Evolutionary conservation across 257 asterid genomes (phyloP).

Genomic region (Prunella vulgaris): DNA sequence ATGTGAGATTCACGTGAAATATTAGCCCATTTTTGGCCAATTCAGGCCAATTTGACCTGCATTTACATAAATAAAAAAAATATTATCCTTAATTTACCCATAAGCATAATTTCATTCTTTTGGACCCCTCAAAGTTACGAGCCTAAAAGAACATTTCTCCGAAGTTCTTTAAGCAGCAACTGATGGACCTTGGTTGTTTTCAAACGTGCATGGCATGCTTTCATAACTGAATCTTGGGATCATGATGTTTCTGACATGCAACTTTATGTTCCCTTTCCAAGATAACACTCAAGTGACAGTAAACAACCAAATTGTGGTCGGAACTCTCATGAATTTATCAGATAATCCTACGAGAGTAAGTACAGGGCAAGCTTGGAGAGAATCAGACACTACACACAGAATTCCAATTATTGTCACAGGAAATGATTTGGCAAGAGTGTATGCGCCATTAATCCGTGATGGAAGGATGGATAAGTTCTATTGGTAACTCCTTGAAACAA

Average conservation of each 20-base stretch:
- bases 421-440: slow-evolving; percentile 73
- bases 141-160: background rate
- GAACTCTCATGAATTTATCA: slow-evolving; percentile 81
- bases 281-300: slow-evolving; percentile 93
- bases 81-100: background rate
- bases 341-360: slow-evolving; percentile 97
- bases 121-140: background rate
- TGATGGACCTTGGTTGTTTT: background rate
- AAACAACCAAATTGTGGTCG: slow-evolving; percentile 91
- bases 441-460: slow-evolving; percentile 90
- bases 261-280: slow-evolving; percentile 26
- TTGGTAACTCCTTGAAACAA: slow-evolving; percentile 43
- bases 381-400: slow-evolving; percentile 60
- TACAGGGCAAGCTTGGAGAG: slow-evolving; percentile 90
- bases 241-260: slow-evolving; percentile 17
- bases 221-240: slow-evolving; percentile 6
- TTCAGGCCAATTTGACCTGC: too few species aligned
- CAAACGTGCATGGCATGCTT: background rate
- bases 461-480: slow-evolving; percentile 97
- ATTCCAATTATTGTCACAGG: slow-evolving; percentile 87
- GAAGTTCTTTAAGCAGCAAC: background rate
- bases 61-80: too few species aligned
- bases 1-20: too few species aligned
- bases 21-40: too few species aligned
- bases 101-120: background rate